Conservation (phyloP, 2,329 filamentous ascomycete genomes). For the Hymenoscyphus occultus region DNA sequence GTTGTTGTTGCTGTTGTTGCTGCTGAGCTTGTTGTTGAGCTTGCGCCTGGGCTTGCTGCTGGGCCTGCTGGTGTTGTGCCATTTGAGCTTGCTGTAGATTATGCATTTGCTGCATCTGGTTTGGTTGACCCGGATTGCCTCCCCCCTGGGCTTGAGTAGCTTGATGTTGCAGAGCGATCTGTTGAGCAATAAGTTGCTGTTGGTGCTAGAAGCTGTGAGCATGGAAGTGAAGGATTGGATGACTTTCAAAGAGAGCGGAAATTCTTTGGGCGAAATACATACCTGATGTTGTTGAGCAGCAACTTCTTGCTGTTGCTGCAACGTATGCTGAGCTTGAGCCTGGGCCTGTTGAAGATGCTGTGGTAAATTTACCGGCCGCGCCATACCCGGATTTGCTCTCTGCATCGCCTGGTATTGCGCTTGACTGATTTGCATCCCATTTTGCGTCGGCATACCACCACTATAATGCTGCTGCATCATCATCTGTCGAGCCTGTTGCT, state of each 20-base stretch:
- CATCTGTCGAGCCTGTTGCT: constrained; percentile 45
- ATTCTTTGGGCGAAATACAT: constrained; percentile 8
- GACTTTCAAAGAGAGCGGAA: constrained; percentile 4
- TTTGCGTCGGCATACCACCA: constrained; percentile 52
- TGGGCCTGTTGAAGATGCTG: constrained; percentile 44
- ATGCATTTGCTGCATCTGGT: constrained; percentile 48
- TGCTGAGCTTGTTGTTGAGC: constrained; percentile 45
- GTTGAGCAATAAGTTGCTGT: constrained; percentile 46
- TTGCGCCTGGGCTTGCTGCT: constrained; percentile 34
- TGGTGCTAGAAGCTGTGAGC: constrained; percentile 25
- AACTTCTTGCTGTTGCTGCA: constrained; percentile 41
- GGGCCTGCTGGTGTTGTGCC: constrained; percentile 42
- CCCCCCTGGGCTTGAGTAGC: constrained; percentile 42
- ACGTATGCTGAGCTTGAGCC: constrained; percentile 37
- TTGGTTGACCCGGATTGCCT: constrained; percentile 45
- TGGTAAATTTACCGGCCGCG: constrained; percentile 45
- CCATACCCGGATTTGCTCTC: constrained; percentile 39
- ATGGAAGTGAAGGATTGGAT: neutral
- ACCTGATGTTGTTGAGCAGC: constrained; percentile 37
- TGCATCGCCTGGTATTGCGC: constrained; percentile 53
- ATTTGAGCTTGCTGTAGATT: constrained; percentile 40
- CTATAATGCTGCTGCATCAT: constrained; percentile 53
- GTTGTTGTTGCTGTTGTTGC: constrained; percentile 45
- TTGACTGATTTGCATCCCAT: constrained; percentile 51
- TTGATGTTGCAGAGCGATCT: constrained; percentile 48